These are phyloP conservation scores for Coemansia sp. DNA, from an alignment of 192 early-diverging fungal genomes.

Conservation along the genomic window DNA sequence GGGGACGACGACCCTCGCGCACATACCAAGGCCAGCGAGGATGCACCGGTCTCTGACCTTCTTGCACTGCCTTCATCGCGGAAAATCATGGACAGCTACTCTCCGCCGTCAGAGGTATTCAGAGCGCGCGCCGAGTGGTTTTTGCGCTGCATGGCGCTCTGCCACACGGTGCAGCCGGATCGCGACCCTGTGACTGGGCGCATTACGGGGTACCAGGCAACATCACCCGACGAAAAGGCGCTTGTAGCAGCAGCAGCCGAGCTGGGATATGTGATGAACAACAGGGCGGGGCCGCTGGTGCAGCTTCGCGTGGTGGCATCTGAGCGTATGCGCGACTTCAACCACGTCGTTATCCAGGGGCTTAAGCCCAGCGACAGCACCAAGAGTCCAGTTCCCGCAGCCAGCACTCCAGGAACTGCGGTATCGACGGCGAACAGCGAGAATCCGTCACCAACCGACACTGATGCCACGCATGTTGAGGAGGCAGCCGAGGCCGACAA, in stretches of 20 bases:
- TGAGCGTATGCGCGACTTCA: slow-evolving; percentile 51
- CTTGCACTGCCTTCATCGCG: slow-evolving; percentile 41
- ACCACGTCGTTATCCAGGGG: slow-evolving; percentile 16
- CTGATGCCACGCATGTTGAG: neutral
- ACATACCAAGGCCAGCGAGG: slow-evolving; percentile 37
- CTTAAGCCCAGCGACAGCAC: neutral
- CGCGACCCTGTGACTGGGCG: slow-evolving; percentile 58
- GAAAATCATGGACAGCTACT: slow-evolving; percentile 19
- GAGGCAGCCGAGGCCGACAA: neutral
- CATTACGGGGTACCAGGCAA: slow-evolving; percentile 72
- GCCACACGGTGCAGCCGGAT: slow-evolving; percentile 81
- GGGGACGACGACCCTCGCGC: slow-evolving; percentile 22
- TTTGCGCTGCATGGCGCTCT: slow-evolving; percentile 72
- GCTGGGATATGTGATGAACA: slow-evolving; percentile 67
- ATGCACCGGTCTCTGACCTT: slow-evolving; percentile 44
- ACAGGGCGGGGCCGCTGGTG: slow-evolving; percentile 56
- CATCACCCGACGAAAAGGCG: slow-evolving; percentile 84
- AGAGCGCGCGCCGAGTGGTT: slow-evolving; percentile 61
- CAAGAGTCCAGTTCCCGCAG: neutral
- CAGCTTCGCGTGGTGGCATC: slow-evolving; percentile 53
- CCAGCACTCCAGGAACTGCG: neutral
- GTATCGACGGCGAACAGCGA: neutral
- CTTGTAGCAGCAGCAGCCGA: slow-evolving; percentile 75
- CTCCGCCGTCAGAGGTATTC: slow-evolving; percentile 43
- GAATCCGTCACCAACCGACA: neutral